phyloP scores from a whole-genome alignment of 306 rosid species.

The Argentina anserina region DNA sequence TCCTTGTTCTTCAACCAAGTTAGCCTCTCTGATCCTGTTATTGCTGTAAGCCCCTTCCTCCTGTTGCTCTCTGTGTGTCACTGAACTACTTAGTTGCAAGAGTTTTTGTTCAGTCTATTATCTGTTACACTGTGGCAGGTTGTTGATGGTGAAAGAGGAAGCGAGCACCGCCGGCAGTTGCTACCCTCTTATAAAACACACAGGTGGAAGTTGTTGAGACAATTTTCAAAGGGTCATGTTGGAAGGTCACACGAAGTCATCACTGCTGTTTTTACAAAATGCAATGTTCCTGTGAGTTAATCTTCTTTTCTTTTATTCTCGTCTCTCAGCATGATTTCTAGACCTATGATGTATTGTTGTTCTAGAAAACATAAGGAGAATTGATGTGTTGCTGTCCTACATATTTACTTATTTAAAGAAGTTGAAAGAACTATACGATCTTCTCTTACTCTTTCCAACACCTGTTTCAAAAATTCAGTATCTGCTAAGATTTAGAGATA shows the following conservation, averaged over 20 bases:
- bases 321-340: neutral
- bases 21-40: slow-evolving; percentile 60
- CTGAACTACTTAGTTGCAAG: neutral
- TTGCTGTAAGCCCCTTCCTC: slow-evolving; percentile 48
- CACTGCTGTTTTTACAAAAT: slow-evolving; percentile 43
- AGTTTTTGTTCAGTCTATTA: neutral
- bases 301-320: neutral
- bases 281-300: slow-evolving; percentile 69
- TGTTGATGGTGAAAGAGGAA: slow-evolving; percentile 78
- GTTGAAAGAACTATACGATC: too few relatives aligned
- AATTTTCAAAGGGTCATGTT: slow-evolving; percentile 48
- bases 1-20: slow-evolving; percentile 62
- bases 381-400: neutral
- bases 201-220: slow-evolving; percentile 48
- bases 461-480: too few relatives aligned
- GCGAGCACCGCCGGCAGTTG: slow-evolving; percentile 62
- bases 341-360: too few relatives aligned
- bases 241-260: slow-evolving; percentile 54
- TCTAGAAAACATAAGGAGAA: neutral
- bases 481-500: too few relatives aligned
- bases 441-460: too few relatives aligned
- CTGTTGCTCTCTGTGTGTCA: neutral
- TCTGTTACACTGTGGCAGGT: slow-evolving; percentile 39
- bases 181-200: slow-evolving; percentile 86
- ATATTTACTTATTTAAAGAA: too few relatives aligned